These are phyloP conservation scores for Phalaenopsis equestris DNA, from an alignment of 106 monocot genomes.

Conservation along the genomic window DNA sequence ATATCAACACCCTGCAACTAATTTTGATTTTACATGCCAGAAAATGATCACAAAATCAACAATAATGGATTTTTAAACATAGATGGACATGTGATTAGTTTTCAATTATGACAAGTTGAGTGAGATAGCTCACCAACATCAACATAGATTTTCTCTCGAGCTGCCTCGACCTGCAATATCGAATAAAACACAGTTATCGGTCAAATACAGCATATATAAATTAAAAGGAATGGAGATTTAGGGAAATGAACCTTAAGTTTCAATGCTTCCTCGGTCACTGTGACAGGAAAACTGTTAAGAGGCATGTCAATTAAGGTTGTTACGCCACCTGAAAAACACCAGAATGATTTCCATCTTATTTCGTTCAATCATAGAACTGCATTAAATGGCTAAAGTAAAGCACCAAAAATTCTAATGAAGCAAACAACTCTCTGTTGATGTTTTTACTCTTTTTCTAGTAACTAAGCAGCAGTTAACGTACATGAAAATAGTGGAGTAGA, in stretches of 20 bases:
- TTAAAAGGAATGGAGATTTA: not conserved
- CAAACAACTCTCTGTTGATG: not conserved
- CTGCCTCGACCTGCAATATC: slow-evolving; percentile 73
- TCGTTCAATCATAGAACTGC: not conserved
- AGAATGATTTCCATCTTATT: not conserved
- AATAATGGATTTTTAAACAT: not conserved
- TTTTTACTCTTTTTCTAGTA: too few relatives aligned
- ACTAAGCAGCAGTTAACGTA: too few relatives aligned
- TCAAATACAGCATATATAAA: not conserved
- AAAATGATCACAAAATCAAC: not conserved
- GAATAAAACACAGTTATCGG: slow-evolving; percentile 1
- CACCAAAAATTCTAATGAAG: not conserved
- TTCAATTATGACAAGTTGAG: not conserved
- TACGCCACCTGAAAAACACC: slow-evolving; percentile 67
- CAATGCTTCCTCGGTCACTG: slow-evolving; percentile 80
- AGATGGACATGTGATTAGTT: too few relatives aligned
- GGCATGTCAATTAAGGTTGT: slow-evolving; percentile 98
- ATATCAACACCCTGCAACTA: too few relatives aligned
- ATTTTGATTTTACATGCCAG: not conserved
- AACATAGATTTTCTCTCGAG: slow-evolving; percentile 71
- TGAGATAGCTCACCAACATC: slow-evolving; percentile 66
- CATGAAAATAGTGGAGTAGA: too few relatives aligned
- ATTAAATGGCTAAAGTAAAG: not conserved
- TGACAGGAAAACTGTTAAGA: slow-evolving; percentile 80
- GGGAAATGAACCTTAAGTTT: slow-evolving; percentile 53